These are phyloP conservation scores for Populus hybrid DNA, from an alignment of 441 rosid species.

Conservation along the genomic window DNA sequence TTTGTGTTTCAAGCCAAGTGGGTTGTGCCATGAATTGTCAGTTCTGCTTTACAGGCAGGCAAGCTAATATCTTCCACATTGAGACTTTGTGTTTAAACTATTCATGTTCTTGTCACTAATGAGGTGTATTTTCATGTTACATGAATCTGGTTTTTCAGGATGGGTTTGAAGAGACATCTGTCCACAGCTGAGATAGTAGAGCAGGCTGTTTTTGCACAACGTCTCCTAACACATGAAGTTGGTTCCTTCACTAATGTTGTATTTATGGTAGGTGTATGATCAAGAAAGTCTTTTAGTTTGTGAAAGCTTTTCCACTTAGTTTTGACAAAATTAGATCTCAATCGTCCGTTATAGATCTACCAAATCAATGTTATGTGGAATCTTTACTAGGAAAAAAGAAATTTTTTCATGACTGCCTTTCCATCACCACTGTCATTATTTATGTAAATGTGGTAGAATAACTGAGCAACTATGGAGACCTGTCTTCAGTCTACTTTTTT, in stretches of 20 bases:
- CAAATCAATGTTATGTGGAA: background rate
- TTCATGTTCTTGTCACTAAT: background rate
- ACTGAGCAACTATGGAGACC: background rate
- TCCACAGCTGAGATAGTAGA: constrained; percentile 86
- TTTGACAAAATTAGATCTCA: background rate
- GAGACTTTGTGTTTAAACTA: background rate
- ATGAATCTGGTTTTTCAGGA: constrained; percentile 38
- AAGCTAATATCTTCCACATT: constrained; percentile 15
- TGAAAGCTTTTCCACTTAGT: background rate
- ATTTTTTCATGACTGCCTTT: background rate
- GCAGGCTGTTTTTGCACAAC: constrained; percentile 77
- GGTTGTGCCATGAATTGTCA: constrained; percentile 98
- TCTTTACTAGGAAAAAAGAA: background rate
- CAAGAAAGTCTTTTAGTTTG: background rate
- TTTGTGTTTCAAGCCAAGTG: constrained; percentile 90
- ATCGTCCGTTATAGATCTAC: background rate
- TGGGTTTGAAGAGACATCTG: constrained; percentile 86
- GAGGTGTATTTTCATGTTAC: constrained; percentile 3
- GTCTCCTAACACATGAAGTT: constrained; percentile 53
- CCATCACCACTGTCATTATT: background rate
- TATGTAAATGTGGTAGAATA: background rate
- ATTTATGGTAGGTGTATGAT: constrained; percentile 64
- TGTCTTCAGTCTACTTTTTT: background rate
- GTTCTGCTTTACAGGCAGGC: constrained; percentile 93
- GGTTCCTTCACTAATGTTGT: constrained; percentile 82